A percentile compares a stretch with the other conserved stretches of the same genome.
Evolutionary conservation across 495 filamentous ascomycete genomes (phyloP).

Genomic region (Emericellopsis terricola): DNA sequence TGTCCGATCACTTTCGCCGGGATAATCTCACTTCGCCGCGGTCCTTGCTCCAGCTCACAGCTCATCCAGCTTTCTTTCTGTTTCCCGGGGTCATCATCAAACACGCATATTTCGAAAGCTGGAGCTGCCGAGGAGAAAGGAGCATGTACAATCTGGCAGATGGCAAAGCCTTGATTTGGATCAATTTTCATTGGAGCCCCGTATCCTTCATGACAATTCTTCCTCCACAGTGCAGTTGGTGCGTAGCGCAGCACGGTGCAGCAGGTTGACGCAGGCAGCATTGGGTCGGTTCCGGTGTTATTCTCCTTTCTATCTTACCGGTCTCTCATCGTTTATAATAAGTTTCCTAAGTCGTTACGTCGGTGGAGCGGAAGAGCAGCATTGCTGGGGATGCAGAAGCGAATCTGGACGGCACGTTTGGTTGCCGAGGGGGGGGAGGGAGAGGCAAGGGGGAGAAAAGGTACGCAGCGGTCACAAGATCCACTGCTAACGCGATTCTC

Average conservation of each 20-base stretch:
- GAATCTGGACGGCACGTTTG: too few relatives aligned
- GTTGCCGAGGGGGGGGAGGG: too few relatives aligned
- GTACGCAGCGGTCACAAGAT: too few relatives aligned
- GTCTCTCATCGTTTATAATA: constrained; percentile 3
- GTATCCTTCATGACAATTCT: constrained; percentile 3
- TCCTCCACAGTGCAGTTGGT: constrained; percentile 1
- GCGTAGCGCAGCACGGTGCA: constrained; percentile 4
- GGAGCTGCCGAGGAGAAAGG: too few relatives aligned
- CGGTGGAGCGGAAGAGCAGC: background rate
- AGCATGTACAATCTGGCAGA: too few relatives aligned
- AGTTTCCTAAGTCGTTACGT: background rate
- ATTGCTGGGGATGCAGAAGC: constrained; percentile 1
- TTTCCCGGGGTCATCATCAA: too few relatives aligned
- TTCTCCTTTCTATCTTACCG: constrained; percentile 2
- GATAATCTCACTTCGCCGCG: constrained; percentile 1
- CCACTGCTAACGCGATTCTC: too few relatives aligned
- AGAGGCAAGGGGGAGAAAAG: too few relatives aligned
- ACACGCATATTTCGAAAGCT: too few relatives aligned
- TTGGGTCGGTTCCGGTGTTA: constrained; percentile 3
- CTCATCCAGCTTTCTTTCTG: too few relatives aligned
- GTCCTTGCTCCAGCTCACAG: background rate
- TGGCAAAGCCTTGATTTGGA: constrained; percentile 2
- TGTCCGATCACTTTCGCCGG: background rate
- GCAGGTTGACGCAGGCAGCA: constrained; percentile 2
- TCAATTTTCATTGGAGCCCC: background rate